Evolutionary conservation across 306 rosid genomes (phyloP).

Genomic region (Geum urbanum): DNA sequence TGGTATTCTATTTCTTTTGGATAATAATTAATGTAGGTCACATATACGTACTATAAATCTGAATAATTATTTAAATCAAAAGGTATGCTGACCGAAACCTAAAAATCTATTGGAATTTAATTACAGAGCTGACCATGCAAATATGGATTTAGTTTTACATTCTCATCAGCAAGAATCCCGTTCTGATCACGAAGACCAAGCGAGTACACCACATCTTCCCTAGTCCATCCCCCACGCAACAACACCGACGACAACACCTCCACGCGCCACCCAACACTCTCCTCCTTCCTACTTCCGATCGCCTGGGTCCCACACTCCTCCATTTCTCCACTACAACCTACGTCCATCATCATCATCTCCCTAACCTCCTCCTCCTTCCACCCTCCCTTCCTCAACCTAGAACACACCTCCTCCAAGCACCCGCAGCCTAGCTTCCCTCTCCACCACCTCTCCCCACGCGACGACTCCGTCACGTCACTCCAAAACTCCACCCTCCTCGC

Average conservation of each 20-base stretch:
- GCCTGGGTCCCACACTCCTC: background rate
- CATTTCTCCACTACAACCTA: slow-evolving; percentile 16
- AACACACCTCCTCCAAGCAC: slow-evolving; percentile 48
- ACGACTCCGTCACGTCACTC: slow-evolving; percentile 48
- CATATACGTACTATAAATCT: too few species aligned
- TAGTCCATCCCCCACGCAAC: slow-evolving; percentile 83
- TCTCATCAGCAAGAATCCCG: background rate
- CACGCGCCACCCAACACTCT: slow-evolving; percentile 38
- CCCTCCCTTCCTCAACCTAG: slow-evolving; percentile 65
- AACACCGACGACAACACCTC: slow-evolving; percentile 33
- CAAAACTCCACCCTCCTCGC: slow-evolving; percentile 52
- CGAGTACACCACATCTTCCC: slow-evolving; percentile 64
- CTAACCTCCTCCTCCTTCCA: slow-evolving; percentile 78
- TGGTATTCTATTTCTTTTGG: too few species aligned
- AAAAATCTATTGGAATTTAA: too few species aligned
- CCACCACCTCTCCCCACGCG: slow-evolving; percentile 28
- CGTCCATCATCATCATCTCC: slow-evolving; percentile 68
- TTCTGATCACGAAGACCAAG: slow-evolving; percentile 34
- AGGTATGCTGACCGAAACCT: too few species aligned
- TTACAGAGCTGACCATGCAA: too few species aligned
- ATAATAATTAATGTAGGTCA: too few species aligned
- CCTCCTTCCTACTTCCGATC: slow-evolving; percentile 2
- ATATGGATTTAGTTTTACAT: too few species aligned
- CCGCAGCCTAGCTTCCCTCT: slow-evolving; percentile 29
- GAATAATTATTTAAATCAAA: too few species aligned